phyloP scores from a whole-genome alignment of 2,329 filamentous ascomycete species.

The Acrodontium crateriforme region DNA sequence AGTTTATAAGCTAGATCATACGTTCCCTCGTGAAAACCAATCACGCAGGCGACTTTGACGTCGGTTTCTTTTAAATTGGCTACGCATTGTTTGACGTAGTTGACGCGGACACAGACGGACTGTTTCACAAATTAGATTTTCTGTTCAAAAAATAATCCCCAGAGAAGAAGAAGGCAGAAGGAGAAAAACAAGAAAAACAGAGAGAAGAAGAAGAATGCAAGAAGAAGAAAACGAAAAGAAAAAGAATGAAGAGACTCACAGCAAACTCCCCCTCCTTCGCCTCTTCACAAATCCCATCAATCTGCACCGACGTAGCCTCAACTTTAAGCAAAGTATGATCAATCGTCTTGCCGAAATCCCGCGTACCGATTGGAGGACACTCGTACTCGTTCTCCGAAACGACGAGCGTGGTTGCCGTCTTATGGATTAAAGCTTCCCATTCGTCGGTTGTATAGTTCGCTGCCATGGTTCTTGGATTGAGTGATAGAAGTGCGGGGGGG shows the following conservation, averaged over 20 bases:
- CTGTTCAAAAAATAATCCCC: too few species aligned
- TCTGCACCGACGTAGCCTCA: conserved; percentile 33
- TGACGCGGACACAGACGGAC: conserved; percentile 44
- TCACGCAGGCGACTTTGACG: conserved; percentile 42
- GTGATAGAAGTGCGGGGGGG: too few species aligned
- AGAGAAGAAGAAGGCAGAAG: too few species aligned
- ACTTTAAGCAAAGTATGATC: conserved; percentile 39
- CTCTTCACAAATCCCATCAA: conserved; percentile 42
- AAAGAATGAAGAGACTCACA: conserved; percentile 15
- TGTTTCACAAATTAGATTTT: conserved; percentile 16
- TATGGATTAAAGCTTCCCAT: conserved; percentile 29
- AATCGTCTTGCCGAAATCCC: conserved; percentile 21
- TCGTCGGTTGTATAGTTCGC: conserved; percentile 34
- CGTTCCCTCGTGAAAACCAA: conserved; percentile 48
- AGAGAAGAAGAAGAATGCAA: too few species aligned
- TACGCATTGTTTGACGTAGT: conserved; percentile 38
- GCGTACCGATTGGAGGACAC: conserved; percentile 5
- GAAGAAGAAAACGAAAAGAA: neutral
- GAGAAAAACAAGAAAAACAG: too few species aligned
- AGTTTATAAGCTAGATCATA: conserved; percentile 37
- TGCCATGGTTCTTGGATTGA: too few species aligned
- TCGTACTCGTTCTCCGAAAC: conserved; percentile 3
- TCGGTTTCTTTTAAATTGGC: conserved; percentile 33
- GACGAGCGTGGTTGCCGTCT: conserved; percentile 14
- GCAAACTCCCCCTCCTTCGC: conserved; percentile 35